Evolutionary conservation across 1,139 yeast species (phyloP), one percentile per base, ranked within the genome.

Genomic region (Scheffersomyces quercinus): DNA sequence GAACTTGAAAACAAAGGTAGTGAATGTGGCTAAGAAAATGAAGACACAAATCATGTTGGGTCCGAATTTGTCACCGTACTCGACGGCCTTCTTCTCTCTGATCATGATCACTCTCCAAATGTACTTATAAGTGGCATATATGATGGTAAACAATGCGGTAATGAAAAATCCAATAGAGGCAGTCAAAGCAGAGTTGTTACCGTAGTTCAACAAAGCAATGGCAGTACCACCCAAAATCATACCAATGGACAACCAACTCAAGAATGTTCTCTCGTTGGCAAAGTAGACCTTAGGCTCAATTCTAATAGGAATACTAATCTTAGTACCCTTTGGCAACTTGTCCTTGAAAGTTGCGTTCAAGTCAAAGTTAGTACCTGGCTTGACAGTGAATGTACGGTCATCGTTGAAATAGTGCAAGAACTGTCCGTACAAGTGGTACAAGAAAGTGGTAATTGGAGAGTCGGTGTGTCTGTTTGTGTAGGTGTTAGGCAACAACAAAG

Each of bases 121-220:
- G 65, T 90, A 93, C 56, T 81, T 79, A 54, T 74, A 79, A 14
- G 87, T 77, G n/a, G 97, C 79, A 64, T 91, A 91, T 14, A 73
- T 44, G 46, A 91, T 79, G 10, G 95, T 85, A 48, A 81, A 69
- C 33, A 89, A 72, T 0, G 98, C 89, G 24, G 95, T 82, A 15
- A 88, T 46, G 67, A 88, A 90, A 67, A 93, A 93, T n/a, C 96
- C 95, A 44, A 89, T 76, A 1, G 97, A 85, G 0, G 97, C 96
- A 37, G 88, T 77, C 55, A 89, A 74, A 0, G 97, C 83, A 35
- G 82, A 69, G 40, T 70, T 68, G 46, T 82, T 79, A 55, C 95
- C 93, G 61, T 83, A 86, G 48, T 83, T 83, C 55, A 86, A 68
- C 51, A 86, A 71, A 1, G 90, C 71, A 13, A 85, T 82, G 1